Base-by-base conservation (phyloP, 2,329 filamentous ascomycete species). In the Rugonectria rugulosa region DNA sequence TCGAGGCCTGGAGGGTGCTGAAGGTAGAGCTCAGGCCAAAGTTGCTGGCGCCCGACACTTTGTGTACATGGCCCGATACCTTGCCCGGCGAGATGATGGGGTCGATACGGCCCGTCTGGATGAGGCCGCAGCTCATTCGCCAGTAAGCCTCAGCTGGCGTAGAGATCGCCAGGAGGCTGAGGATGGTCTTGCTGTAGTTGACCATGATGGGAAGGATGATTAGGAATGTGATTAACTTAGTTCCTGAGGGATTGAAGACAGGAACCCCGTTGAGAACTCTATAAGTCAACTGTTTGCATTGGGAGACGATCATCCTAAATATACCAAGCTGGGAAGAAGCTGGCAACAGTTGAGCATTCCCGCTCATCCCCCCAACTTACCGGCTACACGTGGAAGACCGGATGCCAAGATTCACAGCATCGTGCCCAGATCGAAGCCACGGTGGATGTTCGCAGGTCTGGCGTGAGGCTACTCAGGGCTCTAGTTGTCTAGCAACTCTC, bases 81-180 rank as follows among this genome's bases (percentile, higher is more conserved):
- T 48, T 41, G 12, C 63, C 63, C 3, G 63, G 63, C 14, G 31
- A 53, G 24, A 65, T 55, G 9, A 65, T 62, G 36, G 63, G 63
- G 19, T 65, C 63, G 31, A 65, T 44, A 8, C 63, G 38, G 36
- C 59, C 56, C 10, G 63, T 66, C 23, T 65, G 63, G 15, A 65
- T 66, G 5, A 65, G 38, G 12, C 63, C 49, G 20, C 63, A 65
- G 1, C 61, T 66, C 63, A 65, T 64, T 9, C 63, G 63, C 61
- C 63, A 65, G 51, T 48, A 65, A 10, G 61, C 63, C n/a, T 65
- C 59, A 3, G 15, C 49, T n/a, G 49, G 42, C 6, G 53, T 27
- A 14, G 40, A 36, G 3, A 65, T n/a, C 20, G 19, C 20, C 49
- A 66, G 4, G 3, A 66, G 36, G 6, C 42, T 27, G 14, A 66